Evolutionary conservation across 2,329 filamentous ascomycete genomes (phyloP).

Genomic region (Madurella mycetomatis): DNA sequence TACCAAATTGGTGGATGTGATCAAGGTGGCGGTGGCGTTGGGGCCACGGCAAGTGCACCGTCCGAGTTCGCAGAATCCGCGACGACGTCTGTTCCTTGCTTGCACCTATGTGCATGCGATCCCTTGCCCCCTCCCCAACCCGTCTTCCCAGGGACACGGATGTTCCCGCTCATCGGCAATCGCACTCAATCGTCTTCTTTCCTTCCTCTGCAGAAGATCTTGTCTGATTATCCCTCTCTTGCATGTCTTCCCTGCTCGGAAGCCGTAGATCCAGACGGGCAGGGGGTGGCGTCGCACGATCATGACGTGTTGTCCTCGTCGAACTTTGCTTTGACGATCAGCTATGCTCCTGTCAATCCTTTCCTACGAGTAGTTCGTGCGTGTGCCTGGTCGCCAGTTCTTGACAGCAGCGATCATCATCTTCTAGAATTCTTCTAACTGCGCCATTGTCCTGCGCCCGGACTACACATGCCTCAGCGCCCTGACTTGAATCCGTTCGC

Average conservation of each 20-base stretch:
- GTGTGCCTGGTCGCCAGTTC: conserved; percentile 10
- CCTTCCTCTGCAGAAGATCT: not conserved
- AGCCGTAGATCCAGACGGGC: not conserved
- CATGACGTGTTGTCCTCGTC: not conserved
- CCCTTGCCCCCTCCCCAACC: not conserved
- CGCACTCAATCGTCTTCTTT: not conserved
- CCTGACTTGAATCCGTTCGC: not conserved
- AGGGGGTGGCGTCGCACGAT: conserved; percentile 9
- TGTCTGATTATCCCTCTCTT: not conserved
- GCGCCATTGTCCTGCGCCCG: not conserved
- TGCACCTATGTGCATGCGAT: too few relatives aligned
- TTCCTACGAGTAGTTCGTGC: conserved; percentile 1
- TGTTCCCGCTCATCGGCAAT: conserved; percentile 4
- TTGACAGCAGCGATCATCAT: conserved; percentile 13
- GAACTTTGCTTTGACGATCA: conserved; percentile 4
- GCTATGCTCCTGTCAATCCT: conserved; percentile 6
- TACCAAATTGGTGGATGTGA: too few relatives aligned
- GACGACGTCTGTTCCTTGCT: too few relatives aligned
- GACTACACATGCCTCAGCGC: not conserved
- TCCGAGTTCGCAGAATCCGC: too few relatives aligned
- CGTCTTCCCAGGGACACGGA: not conserved
- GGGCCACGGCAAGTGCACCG: too few relatives aligned
- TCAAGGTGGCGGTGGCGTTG: too few relatives aligned
- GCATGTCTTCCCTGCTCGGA: conserved; percentile 4
- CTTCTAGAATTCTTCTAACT: conserved; percentile 14